Base-by-base conservation (phyloP, 176 grass and related monocot genomes). In the Otatea glauca region DNA sequence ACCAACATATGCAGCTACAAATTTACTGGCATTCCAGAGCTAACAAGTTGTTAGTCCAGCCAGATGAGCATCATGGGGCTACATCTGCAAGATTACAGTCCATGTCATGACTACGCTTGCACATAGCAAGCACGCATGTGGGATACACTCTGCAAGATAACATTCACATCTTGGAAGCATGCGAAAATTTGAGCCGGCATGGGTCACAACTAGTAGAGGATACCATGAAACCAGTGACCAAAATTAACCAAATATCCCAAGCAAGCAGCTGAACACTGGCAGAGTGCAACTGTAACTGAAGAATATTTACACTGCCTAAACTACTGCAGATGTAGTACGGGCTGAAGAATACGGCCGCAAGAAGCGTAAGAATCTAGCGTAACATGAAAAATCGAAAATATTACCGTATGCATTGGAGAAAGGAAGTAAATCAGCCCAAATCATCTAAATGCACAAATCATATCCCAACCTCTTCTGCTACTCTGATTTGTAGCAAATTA, bases 101-200 rank as follows among this genome's bases (percentile, higher is more conserved):
- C 66, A 87, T 87, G 68, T 55, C 76, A 74, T 79, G 49, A 83
- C 62, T 61, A 75, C 37, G 51, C 39, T 27, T 82, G 79, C 29
- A 29, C 29, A 29, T 81, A 72, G 74, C 88, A 70, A 80, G 69
- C 50, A 44, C 49, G 82, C 65, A 79, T 79, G 74, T 86, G 79
- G 83, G 63, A 0, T 81, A 53, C 64, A 77, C 64, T 51, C n/a
- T 90, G 47, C 32, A 61, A 85, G 51, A 72, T 73, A 73, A 27
- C 25, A 65, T 18, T 51, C 59, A 18, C 65, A 79, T 83, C 50
- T 90, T 83, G 72, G 76, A 90, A 32, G 48, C 41, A 86, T 60
- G 70, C 68, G 17, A 39, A 58, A 86, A 66, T 73, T 86, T 90
- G 67, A 73, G 48, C 25, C 55, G 5, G 65, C 78, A 82, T 55